A percentile compares a stretch with the other conserved stretches of the same genome.
Evolutionary conservation across 1,284 basidiomycete species (phyloP).

Genomic region (Ganoderma leucocontextum): DNA sequence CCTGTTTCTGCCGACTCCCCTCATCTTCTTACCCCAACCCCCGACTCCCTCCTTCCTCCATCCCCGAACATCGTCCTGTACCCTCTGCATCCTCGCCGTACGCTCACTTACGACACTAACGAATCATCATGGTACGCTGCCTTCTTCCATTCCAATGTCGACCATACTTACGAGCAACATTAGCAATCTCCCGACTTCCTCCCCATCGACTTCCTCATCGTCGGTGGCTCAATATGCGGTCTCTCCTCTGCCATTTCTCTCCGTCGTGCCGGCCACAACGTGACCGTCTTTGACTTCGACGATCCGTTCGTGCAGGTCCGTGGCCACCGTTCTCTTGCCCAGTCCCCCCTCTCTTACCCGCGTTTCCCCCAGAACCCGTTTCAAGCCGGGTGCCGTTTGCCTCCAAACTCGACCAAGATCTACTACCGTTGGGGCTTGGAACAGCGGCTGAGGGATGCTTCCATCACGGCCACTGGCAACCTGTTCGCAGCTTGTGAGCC

Average conservation of each 20-base stretch:
- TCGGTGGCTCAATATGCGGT: slow-evolving; percentile 43
- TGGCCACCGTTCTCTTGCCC: not conserved
- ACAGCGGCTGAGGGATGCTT: slow-evolving; percentile 32
- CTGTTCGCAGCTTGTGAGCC: slow-evolving; percentile 29
- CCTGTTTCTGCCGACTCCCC: not conserved
- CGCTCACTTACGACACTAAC: not conserved
- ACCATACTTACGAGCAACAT: not conserved
- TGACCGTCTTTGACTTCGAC: slow-evolving; percentile 40
- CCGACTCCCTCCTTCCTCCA: not conserved
- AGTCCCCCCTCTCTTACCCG: not conserved
- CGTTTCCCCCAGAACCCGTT: slow-evolving; percentile 28
- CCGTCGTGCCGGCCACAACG: slow-evolving; percentile 40
- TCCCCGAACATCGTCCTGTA: not conserved
- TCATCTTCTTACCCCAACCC: not conserved
- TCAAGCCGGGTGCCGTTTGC: slow-evolving; percentile 37
- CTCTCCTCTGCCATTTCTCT: slow-evolving; percentile 42
- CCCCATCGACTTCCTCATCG: slow-evolving; percentile 41
- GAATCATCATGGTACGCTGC: not conserved
- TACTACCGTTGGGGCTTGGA: slow-evolving; percentile 42
- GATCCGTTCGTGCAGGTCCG: slow-evolving; percentile 32
- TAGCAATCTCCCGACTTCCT: slow-evolving; percentile 6
- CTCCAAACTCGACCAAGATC: slow-evolving; percentile 41
- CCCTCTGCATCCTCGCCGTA: not conserved
- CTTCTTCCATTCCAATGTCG: not conserved
- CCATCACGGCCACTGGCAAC: slow-evolving; percentile 27